Evolutionary conservation across 305 asterid genomes (phyloP).

Genomic region (Striga hermonthica): DNA sequence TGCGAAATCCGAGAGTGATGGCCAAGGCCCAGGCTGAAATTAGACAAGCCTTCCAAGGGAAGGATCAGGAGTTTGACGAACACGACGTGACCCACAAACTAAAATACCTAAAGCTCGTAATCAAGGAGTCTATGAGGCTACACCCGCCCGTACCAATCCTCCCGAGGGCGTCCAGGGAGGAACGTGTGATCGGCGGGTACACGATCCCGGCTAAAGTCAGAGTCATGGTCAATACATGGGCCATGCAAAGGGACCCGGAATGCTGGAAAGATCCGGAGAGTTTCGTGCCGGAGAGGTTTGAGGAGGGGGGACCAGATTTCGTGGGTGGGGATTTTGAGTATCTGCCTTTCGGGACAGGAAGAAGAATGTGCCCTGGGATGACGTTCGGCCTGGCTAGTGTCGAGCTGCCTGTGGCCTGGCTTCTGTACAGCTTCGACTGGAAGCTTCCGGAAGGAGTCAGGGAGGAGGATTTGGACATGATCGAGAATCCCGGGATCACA

Average conservation of each 20-base stretch:
- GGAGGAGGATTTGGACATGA: slow-evolving; percentile 20
- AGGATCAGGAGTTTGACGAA: slow-evolving; percentile 11
- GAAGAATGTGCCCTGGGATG: slow-evolving; percentile 35
- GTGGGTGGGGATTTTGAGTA: slow-evolving; percentile 29
- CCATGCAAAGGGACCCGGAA: slow-evolving; percentile 30
- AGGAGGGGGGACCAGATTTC: slow-evolving; percentile 27
- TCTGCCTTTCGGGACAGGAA: slow-evolving; percentile 40
- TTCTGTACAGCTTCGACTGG: slow-evolving; percentile 32
- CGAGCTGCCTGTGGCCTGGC: background rate
- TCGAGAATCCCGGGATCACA: slow-evolving; percentile 9
- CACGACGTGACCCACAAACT: slow-evolving; percentile 1
- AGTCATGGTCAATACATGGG: slow-evolving; percentile 41
- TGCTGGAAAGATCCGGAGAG: slow-evolving; percentile 32
- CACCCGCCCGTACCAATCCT: slow-evolving; percentile 42
- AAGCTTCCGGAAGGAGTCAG: slow-evolving; percentile 21
- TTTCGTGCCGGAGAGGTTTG: slow-evolving; percentile 41
- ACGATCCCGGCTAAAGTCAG: slow-evolving; percentile 31
- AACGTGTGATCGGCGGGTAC: slow-evolving; percentile 32
- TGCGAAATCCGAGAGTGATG: slow-evolving; percentile 36
- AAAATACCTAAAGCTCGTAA: slow-evolving; percentile 11
- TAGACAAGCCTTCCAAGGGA: slow-evolving; percentile 26
- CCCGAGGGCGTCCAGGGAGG: slow-evolving; percentile 36
- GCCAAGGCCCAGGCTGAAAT: slow-evolving; percentile 42
- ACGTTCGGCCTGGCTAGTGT: background rate
- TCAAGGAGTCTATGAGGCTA: slow-evolving; percentile 39